Evolutionary conservation across 495 filamentous ascomycete species (phyloP).

Genomic region (Patellaria atrata): DNA sequence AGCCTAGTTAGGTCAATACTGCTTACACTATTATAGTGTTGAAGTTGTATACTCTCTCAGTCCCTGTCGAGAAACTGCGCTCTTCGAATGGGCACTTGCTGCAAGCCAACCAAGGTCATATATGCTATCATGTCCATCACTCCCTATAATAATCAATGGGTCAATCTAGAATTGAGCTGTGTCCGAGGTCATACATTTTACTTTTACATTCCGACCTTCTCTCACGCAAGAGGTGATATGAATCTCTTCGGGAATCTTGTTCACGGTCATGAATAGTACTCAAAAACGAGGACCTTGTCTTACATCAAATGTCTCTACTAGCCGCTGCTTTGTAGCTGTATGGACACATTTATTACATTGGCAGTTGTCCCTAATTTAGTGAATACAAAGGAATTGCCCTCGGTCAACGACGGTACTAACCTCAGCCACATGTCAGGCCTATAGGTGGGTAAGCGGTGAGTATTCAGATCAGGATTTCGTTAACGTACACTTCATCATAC

Average conservation of each 20-base stretch:
- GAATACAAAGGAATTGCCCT: too few relatives aligned
- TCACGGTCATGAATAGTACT: not conserved
- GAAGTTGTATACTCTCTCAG: slow-evolving; percentile 1
- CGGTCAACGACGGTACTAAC: too few relatives aligned
- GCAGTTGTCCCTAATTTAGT: too few relatives aligned
- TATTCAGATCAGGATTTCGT: too few relatives aligned
- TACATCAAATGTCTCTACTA: slow-evolving; percentile 6
- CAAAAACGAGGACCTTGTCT: too few relatives aligned
- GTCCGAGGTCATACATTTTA: slow-evolving; percentile 15
- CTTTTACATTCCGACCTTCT: slow-evolving; percentile 7
- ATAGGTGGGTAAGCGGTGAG: too few relatives aligned
- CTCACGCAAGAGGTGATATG: slow-evolving; percentile 11
- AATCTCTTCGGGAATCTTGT: slow-evolving; percentile 4
- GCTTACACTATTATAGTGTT: not conserved
- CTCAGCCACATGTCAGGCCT: too few relatives aligned
- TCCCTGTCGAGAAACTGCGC: slow-evolving; percentile 1
- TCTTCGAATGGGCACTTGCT: slow-evolving; percentile 4
- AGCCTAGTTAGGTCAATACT: slow-evolving; percentile 6
- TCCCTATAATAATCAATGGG: slow-evolving; percentile 27
- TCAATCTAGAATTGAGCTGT: not conserved
- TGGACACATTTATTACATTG: too few relatives aligned
- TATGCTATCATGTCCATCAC: slow-evolving; percentile 41
- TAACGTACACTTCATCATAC: too few relatives aligned
- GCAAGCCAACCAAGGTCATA: slow-evolving; percentile 39
- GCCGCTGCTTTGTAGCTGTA: too few relatives aligned